Percentiles rank a stretch among this genome's conserved stretches.
Evolutionary conservation across 768 basidiomycete species (phyloP).

Genomic region (Kockovaella imperatae): DNA sequence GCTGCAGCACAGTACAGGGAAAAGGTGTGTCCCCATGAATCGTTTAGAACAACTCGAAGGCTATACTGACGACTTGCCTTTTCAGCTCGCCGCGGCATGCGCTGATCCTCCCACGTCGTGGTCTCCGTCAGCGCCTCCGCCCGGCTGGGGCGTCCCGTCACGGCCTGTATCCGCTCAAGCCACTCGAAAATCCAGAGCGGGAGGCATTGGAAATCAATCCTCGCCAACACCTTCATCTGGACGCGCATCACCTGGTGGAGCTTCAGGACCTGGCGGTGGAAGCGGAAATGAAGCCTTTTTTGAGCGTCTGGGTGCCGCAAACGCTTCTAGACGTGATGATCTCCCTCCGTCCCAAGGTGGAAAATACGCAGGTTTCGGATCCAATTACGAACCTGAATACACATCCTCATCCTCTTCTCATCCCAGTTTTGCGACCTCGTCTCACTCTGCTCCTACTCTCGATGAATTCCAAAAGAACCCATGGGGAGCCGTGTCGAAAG

Average conservation of each 20-base stretch:
- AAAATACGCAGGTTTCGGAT: constrained; percentile 87
- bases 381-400: constrained; percentile 56
- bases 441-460: constrained; percentile 68
- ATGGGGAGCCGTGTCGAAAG: constrained; percentile 73
- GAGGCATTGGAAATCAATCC: constrained; percentile 47
- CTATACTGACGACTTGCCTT: constrained; percentile 2
- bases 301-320: constrained; percentile 69
- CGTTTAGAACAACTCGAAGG: constrained; percentile 2
- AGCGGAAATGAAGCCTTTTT: constrained; percentile 83
- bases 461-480: constrained; percentile 81
- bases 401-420: constrained; percentile 48
- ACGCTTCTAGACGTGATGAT: constrained; percentile 66
- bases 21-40: constrained; percentile 54
- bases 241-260: too few species aligned
- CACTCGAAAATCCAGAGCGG: constrained; percentile 77
- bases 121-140: constrained; percentile 66
- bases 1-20: constrained; percentile 89
- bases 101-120: constrained; percentile 62
- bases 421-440: constrained; percentile 66
- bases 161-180: constrained; percentile 70
- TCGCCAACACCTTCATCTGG: constrained; percentile 53
- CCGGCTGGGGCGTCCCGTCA: constrained; percentile 50
- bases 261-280: constrained; percentile 30
- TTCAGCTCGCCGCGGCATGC: constrained; percentile 66
- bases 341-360: constrained; percentile 87